Evolutionary conservation across 2,329 filamentous ascomycete species (phyloP).

Genomic region (Colletotrichum sp.): DNA sequence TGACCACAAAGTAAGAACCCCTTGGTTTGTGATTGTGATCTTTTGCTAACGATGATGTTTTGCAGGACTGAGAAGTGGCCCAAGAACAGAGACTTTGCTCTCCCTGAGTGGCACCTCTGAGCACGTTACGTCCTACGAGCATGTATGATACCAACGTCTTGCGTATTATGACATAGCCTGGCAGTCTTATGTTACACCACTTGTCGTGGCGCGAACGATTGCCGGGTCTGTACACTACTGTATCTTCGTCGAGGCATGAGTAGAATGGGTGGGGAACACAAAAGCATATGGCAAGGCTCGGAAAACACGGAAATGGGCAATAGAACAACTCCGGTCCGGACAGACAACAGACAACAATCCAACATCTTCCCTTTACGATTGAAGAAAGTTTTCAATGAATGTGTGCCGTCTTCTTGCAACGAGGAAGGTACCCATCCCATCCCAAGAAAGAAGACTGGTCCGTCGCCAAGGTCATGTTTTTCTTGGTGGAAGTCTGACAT

Average conservation of each 20-base stretch:
- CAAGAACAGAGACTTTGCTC: constrained; percentile 42
- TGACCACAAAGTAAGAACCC: constrained; percentile 45
- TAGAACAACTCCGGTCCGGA: constrained; percentile 5
- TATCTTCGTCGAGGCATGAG: neutral
- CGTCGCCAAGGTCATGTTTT: neutral
- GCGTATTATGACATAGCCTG: neutral
- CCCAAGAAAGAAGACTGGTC: neutral
- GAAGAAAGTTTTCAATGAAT: neutral
- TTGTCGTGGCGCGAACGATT: neutral
- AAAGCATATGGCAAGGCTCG: neutral
- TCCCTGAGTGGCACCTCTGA: constrained; percentile 47
- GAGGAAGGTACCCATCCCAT: neutral
- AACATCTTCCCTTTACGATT: neutral
- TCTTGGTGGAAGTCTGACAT: neutral
- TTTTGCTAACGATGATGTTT: constrained; percentile 8
- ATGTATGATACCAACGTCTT: constrained; percentile 1
- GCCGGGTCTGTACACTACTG: neutral
- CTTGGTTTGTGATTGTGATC: neutral
- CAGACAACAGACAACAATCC: neutral
- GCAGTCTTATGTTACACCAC: neutral
- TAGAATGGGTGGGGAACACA: constrained; percentile 5
- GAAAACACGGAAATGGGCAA: neutral
- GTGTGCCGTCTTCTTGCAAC: neutral
- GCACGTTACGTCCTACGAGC: neutral
- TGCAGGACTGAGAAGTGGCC: constrained; percentile 45